Conservation (phyloP, 2,329 filamentous ascomycete genomes). For the Domatiomyces globalis region DNA sequence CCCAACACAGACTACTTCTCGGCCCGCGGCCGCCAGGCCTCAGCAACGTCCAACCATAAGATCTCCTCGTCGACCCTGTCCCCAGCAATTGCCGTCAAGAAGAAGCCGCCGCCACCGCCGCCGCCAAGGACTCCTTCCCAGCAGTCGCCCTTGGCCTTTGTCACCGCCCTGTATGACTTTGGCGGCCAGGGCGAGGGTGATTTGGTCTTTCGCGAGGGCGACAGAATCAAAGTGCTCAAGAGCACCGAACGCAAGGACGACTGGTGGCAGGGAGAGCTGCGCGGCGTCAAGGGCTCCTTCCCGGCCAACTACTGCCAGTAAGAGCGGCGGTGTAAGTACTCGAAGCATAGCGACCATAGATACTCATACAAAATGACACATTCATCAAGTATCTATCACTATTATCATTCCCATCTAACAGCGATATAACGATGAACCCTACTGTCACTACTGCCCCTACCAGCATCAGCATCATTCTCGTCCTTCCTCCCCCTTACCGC, state of each 20-base stretch:
- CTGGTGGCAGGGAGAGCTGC: constrained; percentile 74
- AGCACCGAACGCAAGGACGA: constrained; percentile 69
- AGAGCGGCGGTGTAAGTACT: not conserved
- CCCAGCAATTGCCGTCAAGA: constrained; percentile 47
- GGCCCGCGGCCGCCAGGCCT: constrained; percentile 26
- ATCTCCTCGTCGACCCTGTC: constrained; percentile 19
- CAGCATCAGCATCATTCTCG: no score
- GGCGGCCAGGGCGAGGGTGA: constrained; percentile 55
- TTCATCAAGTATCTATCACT: not conserved
- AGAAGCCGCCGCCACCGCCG: constrained; percentile 61
- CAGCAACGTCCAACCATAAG: constrained; percentile 22
- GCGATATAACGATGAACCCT: no score
- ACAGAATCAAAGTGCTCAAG: constrained; percentile 61
- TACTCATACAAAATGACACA: not conserved
- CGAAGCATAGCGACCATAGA: not conserved
- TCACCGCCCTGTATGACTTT: constrained; percentile 64
- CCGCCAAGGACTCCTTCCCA: constrained; percentile 44
- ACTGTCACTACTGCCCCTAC: no score
- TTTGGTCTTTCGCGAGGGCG: constrained; percentile 60
- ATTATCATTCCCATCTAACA: no score
- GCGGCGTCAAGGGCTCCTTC: constrained; percentile 55
- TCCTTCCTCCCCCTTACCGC: no score
- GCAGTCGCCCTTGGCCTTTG: constrained; percentile 37
- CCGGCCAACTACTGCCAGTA: constrained; percentile 63
- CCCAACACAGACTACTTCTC: constrained; percentile 34